Evolutionary conservation across 1,139 yeast genomes (phyloP), one percentile per base, ranked within the genome.

Genomic region (Blastobotrys indianensis): DNA sequence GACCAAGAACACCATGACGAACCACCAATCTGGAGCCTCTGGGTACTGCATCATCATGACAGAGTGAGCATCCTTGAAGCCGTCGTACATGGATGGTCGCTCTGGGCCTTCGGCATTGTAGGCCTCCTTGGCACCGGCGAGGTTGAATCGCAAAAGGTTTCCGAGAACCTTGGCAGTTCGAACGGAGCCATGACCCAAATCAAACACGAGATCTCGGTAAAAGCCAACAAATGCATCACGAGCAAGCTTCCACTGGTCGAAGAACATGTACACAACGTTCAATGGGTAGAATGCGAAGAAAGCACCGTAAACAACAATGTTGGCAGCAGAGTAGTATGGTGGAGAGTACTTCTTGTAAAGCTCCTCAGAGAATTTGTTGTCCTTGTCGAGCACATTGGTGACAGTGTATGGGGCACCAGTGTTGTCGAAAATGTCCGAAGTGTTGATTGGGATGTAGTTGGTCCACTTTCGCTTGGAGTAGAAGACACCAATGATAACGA

Each of bases 11-110:
- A 74, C 69, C 42, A 69, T 53, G 2, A 57, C 52, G 54, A 66
- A 79, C 79, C 80, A 75, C 82, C 81, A 76, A 49, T 72, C 76
- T 39, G 82, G 82, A 40, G 71, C 74, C 34, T 41, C 38, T 28
- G 38, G 42, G 34, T 44, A 43, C 10, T 35, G 32, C 37, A 41
- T 33, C 47, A 44, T 44, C 47, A 43, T 43, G 17, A 29, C 20
- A 13, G 33, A 20, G 37, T 43, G 50, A 31, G 46, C 46, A 32
- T 54, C 56, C 17, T 50, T 29, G 23, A 35, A 35, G 6, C 43
- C 41, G 32, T 30, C 43, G 16, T 34, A 40, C 44, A 44, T 44
- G 16, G 47, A 39, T 2, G 43, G 47, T 15, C 40, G 36, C 8
- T 36, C 28, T 13, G 44, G 38, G 8, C 12, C 11, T 8, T 13